A percentile compares a stretch with the other conserved stretches of the same genome.
phyloP scores from a whole-genome alignment of 371 early-diverging fungal genomes.

The Syncephalis plumigaleata region DNA sequence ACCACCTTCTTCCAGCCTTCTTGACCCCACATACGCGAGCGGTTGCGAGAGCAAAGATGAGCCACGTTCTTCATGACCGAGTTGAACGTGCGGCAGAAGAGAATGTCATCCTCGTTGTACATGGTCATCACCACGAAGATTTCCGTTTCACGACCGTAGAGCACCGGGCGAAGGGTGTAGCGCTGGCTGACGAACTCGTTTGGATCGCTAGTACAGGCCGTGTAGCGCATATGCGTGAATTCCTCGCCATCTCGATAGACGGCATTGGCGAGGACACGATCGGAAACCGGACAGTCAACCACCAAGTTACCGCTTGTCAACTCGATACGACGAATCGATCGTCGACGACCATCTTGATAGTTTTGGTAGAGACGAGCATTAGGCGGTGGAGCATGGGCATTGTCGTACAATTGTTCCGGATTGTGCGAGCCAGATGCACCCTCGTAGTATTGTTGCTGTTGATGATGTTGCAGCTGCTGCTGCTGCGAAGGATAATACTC shows the following conservation, averaged over 20 bases:
- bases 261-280: constrained; percentile 18
- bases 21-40: constrained; percentile 43
- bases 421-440: too few species aligned
- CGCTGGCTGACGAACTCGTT: constrained; percentile 24
- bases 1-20: constrained; percentile 73
- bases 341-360: constrained; percentile 29
- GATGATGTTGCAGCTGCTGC: too few species aligned
- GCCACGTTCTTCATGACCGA: constrained; percentile 66
- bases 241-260: constrained; percentile 25
- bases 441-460: too few species aligned
- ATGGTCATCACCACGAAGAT: constrained; percentile 52
- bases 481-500: too few species aligned
- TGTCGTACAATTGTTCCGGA: constrained; percentile 16
- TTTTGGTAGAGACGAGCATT: constrained; percentile 22
- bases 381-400: constrained; percentile 17
- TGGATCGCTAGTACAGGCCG: constrained; percentile 45
- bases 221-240: constrained; percentile 49
- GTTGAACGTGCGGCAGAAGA: constrained; percentile 56
- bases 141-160: constrained; percentile 28
- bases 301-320: constrained; percentile 28
- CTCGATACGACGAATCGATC: constrained; percentile 19
- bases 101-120: constrained; percentile 39
- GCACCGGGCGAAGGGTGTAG: constrained; percentile 24
- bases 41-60: constrained; percentile 42
- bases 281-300: constrained; percentile 28